Percentiles rank a stretch among this genome's conserved stretches.
Conservation (phyloP, 305 asterid genomes). For the Fraxinus sp. region DNA sequence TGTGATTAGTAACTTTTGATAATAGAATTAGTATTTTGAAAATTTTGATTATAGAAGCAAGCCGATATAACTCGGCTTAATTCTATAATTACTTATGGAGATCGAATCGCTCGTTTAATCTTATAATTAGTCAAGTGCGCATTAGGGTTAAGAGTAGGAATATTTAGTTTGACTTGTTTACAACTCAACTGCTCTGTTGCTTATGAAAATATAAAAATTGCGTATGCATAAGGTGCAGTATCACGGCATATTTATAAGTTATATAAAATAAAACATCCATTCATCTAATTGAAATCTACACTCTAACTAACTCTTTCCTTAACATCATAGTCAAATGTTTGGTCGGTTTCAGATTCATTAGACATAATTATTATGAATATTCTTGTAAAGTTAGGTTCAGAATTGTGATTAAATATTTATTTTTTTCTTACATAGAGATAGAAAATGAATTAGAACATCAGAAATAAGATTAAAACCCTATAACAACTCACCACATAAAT, state of each 20-base stretch:
- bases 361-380: neutral
- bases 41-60: neutral
- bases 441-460: no score
- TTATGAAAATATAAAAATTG: neutral
- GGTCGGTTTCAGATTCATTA: constrained; percentile 3
- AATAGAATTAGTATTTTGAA: neutral
- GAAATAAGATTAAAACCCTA: no score
- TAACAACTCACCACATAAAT: no score
- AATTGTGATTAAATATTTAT: no score
- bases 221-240: neutral
- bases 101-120: neutral
- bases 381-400: neutral
- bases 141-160: neutral
- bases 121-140: neutral
- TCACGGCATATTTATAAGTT: neutral
- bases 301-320: constrained; percentile 11
- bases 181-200: neutral
- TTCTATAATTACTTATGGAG: no score
- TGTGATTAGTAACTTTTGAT: neutral
- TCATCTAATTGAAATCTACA: constrained; percentile 2
- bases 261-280: neutral
- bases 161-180: neutral
- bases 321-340: constrained; percentile 1
- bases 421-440: no score
- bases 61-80: no score